These are phyloP conservation scores for Pyrenophora graminea DNA, from an alignment of 2,329 filamentous ascomycete species.

Conservation along the genomic window DNA sequence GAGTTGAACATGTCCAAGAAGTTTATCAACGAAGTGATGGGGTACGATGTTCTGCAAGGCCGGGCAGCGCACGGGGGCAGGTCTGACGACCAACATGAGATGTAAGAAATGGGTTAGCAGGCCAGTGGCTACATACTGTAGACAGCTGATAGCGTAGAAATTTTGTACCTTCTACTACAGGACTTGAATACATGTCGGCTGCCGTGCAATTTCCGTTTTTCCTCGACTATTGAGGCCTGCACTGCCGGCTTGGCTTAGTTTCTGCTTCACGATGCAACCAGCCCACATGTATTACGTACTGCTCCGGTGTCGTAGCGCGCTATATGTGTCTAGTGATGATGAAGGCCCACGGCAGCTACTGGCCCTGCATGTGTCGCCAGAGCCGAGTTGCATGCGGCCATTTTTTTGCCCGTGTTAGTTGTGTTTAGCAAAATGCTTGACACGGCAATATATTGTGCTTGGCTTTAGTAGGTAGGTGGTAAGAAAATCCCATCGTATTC, in stretches of 20 bases:
- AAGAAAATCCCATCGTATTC: conserved; percentile 16
- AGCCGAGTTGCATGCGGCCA: conserved; percentile 9
- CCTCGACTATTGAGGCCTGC: conserved; percentile 18
- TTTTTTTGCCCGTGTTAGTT: not conserved
- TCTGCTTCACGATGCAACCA: conserved; percentile 18
- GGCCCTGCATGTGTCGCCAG: conserved; percentile 9
- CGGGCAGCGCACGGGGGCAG: conserved; percentile 32
- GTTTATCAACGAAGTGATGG: conserved; percentile 45
- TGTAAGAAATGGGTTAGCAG: conserved; percentile 7
- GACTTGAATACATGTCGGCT: conserved; percentile 12
- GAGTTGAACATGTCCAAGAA: conserved; percentile 35
- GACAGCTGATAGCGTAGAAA: conserved; percentile 5
- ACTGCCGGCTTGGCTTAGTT: conserved; percentile 17
- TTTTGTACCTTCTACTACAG: conserved; percentile 1
- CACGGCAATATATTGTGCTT: conserved; percentile 11
- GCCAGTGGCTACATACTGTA: not conserved
- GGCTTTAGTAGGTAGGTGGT: conserved; percentile 17
- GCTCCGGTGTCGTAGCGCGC: conserved; percentile 19
- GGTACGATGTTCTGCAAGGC: conserved; percentile 43
- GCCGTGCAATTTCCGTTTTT: conserved; percentile 19
- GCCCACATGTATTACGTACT: conserved; percentile 28
- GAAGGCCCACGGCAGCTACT: conserved; percentile 21
- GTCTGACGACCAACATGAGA: conserved; percentile 29
- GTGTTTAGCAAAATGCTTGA: conserved; percentile 9
- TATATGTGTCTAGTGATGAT: conserved; percentile 13